Evolutionary conservation across 495 filamentous ascomycete genomes (phyloP).

Genomic region (Trichoderma erinaceum): DNA sequence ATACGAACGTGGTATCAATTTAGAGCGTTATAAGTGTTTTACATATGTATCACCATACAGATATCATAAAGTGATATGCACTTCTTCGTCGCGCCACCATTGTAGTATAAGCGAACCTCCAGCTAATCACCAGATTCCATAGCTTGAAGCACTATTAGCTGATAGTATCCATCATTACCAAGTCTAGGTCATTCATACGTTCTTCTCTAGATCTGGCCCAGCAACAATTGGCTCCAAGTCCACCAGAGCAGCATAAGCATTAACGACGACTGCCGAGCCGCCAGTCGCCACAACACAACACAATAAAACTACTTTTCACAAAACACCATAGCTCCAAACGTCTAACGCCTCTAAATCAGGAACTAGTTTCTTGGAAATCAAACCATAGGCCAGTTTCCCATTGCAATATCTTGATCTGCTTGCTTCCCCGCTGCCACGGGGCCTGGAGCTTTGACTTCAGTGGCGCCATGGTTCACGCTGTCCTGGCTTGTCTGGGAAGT

Average conservation of each 20-base stretch:
- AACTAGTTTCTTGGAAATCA: neutral
- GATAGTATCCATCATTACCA: too few species aligned
- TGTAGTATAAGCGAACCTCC: neutral
- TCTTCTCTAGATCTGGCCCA: too few species aligned
- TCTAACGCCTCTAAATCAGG: slow-evolving; percentile 6
- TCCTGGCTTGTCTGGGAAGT: neutral
- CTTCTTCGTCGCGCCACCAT: neutral
- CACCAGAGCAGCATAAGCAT: neutral
- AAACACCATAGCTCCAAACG: neutral
- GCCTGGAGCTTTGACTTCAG: slow-evolving; percentile 5
- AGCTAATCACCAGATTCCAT: neutral
- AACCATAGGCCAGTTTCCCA: neutral
- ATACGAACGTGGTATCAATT: neutral
- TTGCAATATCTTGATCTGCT: neutral
- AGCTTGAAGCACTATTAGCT: too few species aligned
- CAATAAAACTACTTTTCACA: neutral
- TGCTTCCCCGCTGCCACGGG: neutral
- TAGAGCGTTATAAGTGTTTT: neutral
- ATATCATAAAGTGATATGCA: too few species aligned
- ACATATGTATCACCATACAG: too few species aligned
- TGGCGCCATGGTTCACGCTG: neutral
- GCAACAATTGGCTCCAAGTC: too few species aligned
- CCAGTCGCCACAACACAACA: too few species aligned
- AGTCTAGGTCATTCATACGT: too few species aligned
- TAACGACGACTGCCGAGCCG: neutral